A percentile compares a stretch with the other conserved stretches of the same genome.
phyloP scores from a whole-genome alignment of 306 rosid species.

The Aeschynomene evenia region DNA sequence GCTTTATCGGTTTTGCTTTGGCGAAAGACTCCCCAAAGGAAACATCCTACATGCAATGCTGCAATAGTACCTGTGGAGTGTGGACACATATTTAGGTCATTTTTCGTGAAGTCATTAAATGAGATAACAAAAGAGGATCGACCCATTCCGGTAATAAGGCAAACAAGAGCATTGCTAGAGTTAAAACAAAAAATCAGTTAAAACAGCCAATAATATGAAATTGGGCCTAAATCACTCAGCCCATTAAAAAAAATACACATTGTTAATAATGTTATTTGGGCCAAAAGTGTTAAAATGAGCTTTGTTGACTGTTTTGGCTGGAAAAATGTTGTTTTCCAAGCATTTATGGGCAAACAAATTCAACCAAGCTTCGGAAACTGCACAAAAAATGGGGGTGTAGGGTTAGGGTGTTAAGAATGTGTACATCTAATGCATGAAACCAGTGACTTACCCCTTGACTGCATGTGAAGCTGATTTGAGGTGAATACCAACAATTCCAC shows the following conservation, averaged over 20 bases:
- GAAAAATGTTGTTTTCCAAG: too few relatives aligned
- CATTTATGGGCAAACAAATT: too few relatives aligned
- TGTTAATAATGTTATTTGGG: too few relatives aligned
- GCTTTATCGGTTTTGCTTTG: background rate
- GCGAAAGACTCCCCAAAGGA: constrained; percentile 71
- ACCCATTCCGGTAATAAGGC: background rate
- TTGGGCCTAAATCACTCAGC: too few relatives aligned
- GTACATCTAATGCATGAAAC: constrained; percentile 16
- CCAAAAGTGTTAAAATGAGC: too few relatives aligned
- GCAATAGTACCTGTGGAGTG: constrained; percentile 47
- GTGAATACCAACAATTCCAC: constrained; percentile 66
- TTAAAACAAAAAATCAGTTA: too few relatives aligned
- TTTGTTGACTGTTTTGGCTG: too few relatives aligned
- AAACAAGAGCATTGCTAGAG: too few relatives aligned
- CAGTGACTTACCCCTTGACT: constrained; percentile 47
- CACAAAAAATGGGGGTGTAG: background rate
- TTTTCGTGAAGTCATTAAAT: background rate
- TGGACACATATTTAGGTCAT: constrained; percentile 18
- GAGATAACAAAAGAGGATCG: constrained; percentile 15
- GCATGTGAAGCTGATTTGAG: constrained; percentile 46
- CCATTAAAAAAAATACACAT: too few relatives aligned
- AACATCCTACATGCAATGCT: constrained; percentile 24
- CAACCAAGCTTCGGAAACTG: too few relatives aligned
- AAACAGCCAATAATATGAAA: too few relatives aligned
- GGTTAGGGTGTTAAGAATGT: background rate